Percentiles rank a stretch among this genome's conserved stretches.
phyloP scores from a whole-genome alignment of 805 yeast species.

The Pichia exigua region DNA sequence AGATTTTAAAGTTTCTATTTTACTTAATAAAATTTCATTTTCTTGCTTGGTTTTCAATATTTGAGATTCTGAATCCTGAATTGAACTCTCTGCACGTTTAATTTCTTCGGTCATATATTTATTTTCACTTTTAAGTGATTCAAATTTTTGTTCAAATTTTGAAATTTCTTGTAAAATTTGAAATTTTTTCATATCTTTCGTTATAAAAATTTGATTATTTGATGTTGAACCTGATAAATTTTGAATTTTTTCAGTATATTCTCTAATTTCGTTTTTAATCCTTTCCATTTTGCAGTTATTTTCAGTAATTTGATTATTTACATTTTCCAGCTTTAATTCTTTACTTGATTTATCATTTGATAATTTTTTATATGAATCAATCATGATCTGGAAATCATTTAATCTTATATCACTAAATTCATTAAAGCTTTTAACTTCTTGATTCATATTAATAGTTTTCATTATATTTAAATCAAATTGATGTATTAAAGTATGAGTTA shows the following conservation, averaged over 20 bases:
- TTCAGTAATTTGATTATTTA: conserved; percentile 25
- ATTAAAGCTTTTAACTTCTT: conserved; percentile 42
- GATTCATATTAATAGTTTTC: conserved; percentile 34
- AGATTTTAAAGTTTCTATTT: conserved; percentile 9
- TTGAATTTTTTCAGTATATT: conserved; percentile 1
- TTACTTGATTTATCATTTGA: conserved; percentile 37
- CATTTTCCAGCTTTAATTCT: conserved; percentile 23
- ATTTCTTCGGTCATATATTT: conserved; percentile 58
- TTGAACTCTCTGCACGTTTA: conserved; percentile 42
- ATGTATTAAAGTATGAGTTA: conserved; percentile 59
- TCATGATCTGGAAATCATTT: conserved; percentile 35
- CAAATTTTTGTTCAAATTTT: conserved; percentile 35
- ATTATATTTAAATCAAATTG: conserved; percentile 42
- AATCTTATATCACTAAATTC: conserved; percentile 33
- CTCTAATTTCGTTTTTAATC: conserved; percentile 12
- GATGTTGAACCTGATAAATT: not conserved
- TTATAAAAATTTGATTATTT: conserved; percentile 20
- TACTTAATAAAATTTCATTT: conserved; percentile 8
- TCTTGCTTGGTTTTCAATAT: conserved; percentile 16
- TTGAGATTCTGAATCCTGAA: conserved; percentile 34
- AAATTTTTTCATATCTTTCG: conserved; percentile 35
- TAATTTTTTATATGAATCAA: conserved; percentile 38
- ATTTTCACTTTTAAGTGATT: conserved; percentile 47
- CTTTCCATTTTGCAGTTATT: conserved; percentile 12
- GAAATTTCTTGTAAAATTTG: conserved; percentile 40